A percentile compares a stretch with the other conserved stretches of the same genome.
These are phyloP conservation scores for Leishmania tropica DNA, from an alignment of 208 protist genomes.

Conservation along the genomic window DNA sequence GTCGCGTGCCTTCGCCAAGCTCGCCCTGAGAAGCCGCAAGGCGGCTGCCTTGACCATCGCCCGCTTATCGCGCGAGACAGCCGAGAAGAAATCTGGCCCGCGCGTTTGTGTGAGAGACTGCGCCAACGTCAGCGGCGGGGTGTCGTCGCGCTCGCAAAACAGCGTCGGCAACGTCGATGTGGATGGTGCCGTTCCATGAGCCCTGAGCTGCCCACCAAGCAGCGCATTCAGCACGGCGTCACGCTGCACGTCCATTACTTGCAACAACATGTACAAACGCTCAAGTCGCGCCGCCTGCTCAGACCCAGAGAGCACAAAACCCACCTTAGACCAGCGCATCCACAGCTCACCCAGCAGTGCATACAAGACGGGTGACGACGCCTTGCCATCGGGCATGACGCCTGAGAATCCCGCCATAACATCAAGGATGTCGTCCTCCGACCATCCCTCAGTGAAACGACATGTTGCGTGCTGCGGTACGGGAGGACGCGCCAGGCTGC, in stretches of 20 bases:
- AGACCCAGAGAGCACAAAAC: constrained; percentile 18
- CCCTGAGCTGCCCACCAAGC: constrained; percentile 25
- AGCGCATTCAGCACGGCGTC: constrained; percentile 39
- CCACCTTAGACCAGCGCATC: constrained; percentile 26
- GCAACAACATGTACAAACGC: constrained; percentile 67
- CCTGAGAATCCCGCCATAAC: constrained; percentile 65
- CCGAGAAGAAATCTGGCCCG: constrained; percentile 82
- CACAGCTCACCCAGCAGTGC: constrained; percentile 46
- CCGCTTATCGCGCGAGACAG: constrained; percentile 53
- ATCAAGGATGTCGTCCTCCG: constrained; percentile 55
- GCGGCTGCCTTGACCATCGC: constrained; percentile 40
- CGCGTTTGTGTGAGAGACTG: constrained; percentile 19
- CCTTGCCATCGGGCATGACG: constrained; percentile 51
- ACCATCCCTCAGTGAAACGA: constrained; percentile 39
- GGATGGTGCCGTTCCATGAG: background rate
- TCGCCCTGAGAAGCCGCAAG: constrained; percentile 38
- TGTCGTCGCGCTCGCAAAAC: constrained; percentile 37
- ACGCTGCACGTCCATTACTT: constrained; percentile 43
- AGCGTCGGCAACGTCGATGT: background rate
- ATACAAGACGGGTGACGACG: constrained; percentile 44
- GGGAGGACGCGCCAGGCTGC: background rate
- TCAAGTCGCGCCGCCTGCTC: constrained; percentile 55
- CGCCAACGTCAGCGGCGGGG: constrained; percentile 23
- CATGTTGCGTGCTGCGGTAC: constrained; percentile 1
- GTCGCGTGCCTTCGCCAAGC: constrained; percentile 34